Evolutionary conservation across 352 stramenopile species (phyloP).

Genomic region (Phytophthora sansomeana): DNA sequence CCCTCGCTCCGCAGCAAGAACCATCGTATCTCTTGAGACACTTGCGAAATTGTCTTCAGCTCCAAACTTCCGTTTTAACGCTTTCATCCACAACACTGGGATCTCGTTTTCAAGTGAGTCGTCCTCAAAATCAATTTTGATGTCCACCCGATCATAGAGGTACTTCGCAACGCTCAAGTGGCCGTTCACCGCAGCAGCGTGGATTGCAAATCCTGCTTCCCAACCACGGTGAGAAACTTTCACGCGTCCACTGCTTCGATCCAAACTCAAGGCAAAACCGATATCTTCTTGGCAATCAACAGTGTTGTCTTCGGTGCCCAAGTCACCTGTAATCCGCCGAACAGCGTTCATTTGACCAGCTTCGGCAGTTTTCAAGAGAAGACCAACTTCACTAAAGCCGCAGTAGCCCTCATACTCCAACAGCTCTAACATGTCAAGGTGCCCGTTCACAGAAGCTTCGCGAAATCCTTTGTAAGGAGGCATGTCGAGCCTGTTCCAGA

Average conservation of each 20-base stretch:
- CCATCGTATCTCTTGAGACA: neutral
- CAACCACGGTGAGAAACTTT: no score
- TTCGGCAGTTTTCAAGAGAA: neutral
- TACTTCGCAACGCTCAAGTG: slow-evolving; percentile 5
- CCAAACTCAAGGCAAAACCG: no score
- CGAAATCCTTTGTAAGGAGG: neutral
- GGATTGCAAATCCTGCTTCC: neutral
- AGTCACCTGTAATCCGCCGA: no score
- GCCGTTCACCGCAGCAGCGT: neutral
- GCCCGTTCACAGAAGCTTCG: neutral
- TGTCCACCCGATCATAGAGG: neutral
- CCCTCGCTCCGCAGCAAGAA: neutral
- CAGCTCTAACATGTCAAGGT: neutral
- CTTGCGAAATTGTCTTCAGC: no score
- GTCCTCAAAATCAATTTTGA: neutral
- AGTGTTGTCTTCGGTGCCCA: no score
- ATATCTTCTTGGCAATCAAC: no score
- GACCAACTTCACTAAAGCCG: no score
- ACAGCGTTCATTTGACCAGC: no score
- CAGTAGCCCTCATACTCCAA: neutral
- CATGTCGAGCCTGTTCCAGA: neutral
- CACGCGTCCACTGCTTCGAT: no score
- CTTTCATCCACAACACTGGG: no score
- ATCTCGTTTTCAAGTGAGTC: neutral
- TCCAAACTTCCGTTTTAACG: no score